Base-by-base conservation (phyloP, 1,139 yeast species). In the Saccharomyces hybrid region DNA sequence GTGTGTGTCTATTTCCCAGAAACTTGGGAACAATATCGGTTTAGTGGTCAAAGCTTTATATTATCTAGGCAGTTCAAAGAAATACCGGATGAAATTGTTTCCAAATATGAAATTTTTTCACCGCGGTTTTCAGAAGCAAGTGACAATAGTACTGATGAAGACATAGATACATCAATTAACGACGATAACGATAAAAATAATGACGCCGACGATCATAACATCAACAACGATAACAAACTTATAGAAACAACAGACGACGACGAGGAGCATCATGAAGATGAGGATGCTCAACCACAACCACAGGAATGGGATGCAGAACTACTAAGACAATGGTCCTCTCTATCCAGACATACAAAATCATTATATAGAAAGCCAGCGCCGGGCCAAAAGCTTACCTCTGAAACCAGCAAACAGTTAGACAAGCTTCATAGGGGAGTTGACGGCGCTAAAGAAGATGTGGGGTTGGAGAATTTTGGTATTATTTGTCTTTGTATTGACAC, bases 401-500 rank as follows among this genome's bases (percentile, higher is more conserved):
- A 80, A 41, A 79, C 79, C 55, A 76, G 76, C 46, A 80, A 80
- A 63, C 68, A 75, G 55, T 73, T 88, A 48, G 95, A 88, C 69
- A 80, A 86, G 53, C 84, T 88, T 51, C 76, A 81, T 51, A 77
- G 96, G 60, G 95, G 96, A 5, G 96, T 88, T 13, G 96, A 88
- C 69, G 96, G 96, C 7, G 78, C 83, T 52, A 80, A 83, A 64
- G 88, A 82, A 51, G 83, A 78, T 29, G 78, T 79, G 38, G 96
- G 95, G 0, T 74, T 79, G 56, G 83, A 80, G 64, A 83, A 87
- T 68, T 88, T 86, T 68, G 81, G 83, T 1, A 81, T 87, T 27
- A 79, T 86, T 34, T 84, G 86, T 38, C 70, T 88, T 75, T 82
- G 87, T 64, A 78, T 84, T 44, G 86, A 88, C 55, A 73, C 77